These are phyloP conservation scores for Nannochloris sp. DNA, from an alignment of 139 green algal genomes.

Conservation along the genomic window DNA sequence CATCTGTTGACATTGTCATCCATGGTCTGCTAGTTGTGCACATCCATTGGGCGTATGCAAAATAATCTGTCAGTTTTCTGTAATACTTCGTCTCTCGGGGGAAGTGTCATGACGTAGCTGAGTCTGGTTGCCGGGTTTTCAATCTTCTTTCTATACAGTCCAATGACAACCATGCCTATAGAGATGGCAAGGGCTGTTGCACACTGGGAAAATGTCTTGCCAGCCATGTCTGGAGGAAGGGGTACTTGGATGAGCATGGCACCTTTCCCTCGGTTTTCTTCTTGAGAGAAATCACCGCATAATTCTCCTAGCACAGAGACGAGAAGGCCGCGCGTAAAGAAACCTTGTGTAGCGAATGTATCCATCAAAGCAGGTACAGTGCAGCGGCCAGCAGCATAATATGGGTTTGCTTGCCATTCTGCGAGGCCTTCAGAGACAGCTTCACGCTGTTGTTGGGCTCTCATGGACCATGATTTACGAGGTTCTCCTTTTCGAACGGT, in stretches of 20 bases:
- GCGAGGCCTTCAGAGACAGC: conserved; percentile 51
- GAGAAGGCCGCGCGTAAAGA: conserved; percentile 57
- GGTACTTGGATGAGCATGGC: conserved; percentile 49
- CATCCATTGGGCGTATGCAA: conserved; percentile 34
- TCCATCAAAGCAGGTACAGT: conserved; percentile 71
- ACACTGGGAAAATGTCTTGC: conserved; percentile 51
- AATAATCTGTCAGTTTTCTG: conserved; percentile 51
- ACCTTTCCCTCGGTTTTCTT: conserved; percentile 14
- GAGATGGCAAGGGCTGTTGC: conserved; percentile 31
- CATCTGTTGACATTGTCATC: too few relatives aligned
- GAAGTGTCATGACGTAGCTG: conserved; percentile 54
- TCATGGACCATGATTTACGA: conserved; percentile 46
- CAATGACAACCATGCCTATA: conserved; percentile 39
- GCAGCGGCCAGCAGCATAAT: conserved; percentile 65
- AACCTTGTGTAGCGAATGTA: conserved; percentile 60
- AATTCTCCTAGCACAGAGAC: conserved; percentile 63
- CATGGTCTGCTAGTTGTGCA: too few relatives aligned
- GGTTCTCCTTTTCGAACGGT: conserved; percentile 18
- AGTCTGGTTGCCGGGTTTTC: conserved; percentile 62
- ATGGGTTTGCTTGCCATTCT: conserved; percentile 72
- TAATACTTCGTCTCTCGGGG: conserved; percentile 27
- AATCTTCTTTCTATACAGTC: conserved; percentile 52
- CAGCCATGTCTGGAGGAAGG: conserved; percentile 29
- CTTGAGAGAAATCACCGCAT: conserved; percentile 31
- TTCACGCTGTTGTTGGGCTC: conserved; percentile 41